Base-by-base conservation (phyloP, 2,329 filamentous ascomycete genomes). In the Xylaria sp. region DNA sequence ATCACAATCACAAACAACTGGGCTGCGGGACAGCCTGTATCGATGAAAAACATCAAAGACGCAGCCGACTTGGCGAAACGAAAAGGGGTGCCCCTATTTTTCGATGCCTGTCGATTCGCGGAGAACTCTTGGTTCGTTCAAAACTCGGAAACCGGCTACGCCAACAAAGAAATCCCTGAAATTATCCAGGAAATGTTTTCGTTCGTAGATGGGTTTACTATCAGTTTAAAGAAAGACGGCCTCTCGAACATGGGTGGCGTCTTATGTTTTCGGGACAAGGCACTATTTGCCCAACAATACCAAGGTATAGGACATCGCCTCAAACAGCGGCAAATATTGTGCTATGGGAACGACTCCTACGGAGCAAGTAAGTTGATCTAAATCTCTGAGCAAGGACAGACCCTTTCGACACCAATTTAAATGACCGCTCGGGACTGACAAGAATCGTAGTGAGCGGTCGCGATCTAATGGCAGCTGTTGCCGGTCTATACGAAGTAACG, bases 1-100 rank as follows among this genome's bases (percentile, higher is more conserved):
- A 56, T 74, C 6, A 75, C 72, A 0, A 70, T 75, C 25, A 75
- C 73, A 1, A 73, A 73, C 44, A 75, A 74, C 49, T 72, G 69
- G 69, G 71, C 70, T 2, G 72, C 69, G 4, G 69, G 58, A 3
- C 72, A 75, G 55, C 73, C 72, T 0, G 68, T 75, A 6, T 75
- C 72, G 5, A 72, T 75, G 71, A 69, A 45, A 3, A 75, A 75
- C 57, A 73, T 74, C 51, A 62, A 65, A 1, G 64, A 58, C 7
- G 63, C 68, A 5, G 63, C 67, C 1, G 49, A 54, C 2, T 33
- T 73, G 2, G 69, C 71, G 1, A 68, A 39, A 5, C n/a, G 54
- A 0, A 49, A 70, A 9, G 17, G 38, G 2, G 66, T 75, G 27
- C 73, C 73, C 6, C 39, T 73, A 0, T 72, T 75, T 36, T 73